These are phyloP conservation scores for Geotrichum cucujoidarum DNA, from an alignment of 1,139 yeast genomes.

Conservation along the genomic window DNA sequence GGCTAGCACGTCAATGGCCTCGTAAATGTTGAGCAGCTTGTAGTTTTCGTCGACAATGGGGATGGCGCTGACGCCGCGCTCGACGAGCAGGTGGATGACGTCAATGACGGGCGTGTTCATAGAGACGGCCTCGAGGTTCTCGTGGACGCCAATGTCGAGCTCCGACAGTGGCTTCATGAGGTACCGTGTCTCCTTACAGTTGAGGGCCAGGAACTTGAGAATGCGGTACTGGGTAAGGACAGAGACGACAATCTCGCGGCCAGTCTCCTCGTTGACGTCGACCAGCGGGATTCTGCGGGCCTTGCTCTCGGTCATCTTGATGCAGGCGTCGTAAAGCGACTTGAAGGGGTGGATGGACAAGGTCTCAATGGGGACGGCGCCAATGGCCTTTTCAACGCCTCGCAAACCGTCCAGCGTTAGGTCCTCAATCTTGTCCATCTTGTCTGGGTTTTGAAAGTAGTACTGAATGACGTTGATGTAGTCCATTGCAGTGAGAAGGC, in stretches of 20 bases:
- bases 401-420: conserved; percentile 75
- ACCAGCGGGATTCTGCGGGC: conserved; percentile 93
- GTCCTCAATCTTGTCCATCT: conserved; percentile 83
- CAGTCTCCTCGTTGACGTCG: conserved; percentile 89
- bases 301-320: conserved; percentile 80
- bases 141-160: conserved; percentile 57
- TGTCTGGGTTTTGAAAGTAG: conserved; percentile 86
- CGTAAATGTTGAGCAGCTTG: conserved; percentile 82
- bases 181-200: conserved; percentile 90
- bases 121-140: conserved; percentile 68
- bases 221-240: conserved; percentile 96
- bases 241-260: conserved; percentile 88
- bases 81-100: conserved; percentile 77
- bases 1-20: conserved; percentile 91
- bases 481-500: conserved; percentile 85
- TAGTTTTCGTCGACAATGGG: conserved; percentile 84
- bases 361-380: conserved; percentile 85
- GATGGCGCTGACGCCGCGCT: conserved; percentile 78
- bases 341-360: conserved; percentile 88
- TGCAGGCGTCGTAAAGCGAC: conserved; percentile 89
- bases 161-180: conserved; percentile 70
- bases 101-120: conserved; percentile 94
- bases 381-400: conserved; percentile 82
- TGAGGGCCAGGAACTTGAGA: conserved; percentile 88
- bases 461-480: conserved; percentile 94